Evolutionary conservation across 2,329 filamentous ascomycete species (phyloP).

Genomic region (Ophiosphaerella herpotricha): DNA sequence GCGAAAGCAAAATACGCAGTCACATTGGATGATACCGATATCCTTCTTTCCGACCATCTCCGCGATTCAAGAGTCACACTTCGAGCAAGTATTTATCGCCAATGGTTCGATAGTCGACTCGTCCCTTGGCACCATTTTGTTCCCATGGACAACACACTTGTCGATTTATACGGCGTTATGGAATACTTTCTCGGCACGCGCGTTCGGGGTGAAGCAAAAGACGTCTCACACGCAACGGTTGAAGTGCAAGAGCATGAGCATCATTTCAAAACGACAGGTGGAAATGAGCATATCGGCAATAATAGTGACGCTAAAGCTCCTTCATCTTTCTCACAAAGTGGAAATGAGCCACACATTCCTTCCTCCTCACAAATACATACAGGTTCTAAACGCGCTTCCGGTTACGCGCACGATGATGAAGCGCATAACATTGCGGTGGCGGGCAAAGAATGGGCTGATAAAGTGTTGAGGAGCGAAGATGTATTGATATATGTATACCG

Average conservation of each 20-base stretch:
- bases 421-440: constrained; percentile 68
- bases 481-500: constrained; percentile 74
- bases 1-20: constrained; percentile 52
- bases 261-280: constrained; percentile 15
- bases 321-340: neutral
- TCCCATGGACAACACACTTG: constrained; percentile 75
- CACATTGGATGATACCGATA: constrained; percentile 59
- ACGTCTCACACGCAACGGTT: constrained; percentile 16
- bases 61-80: constrained; percentile 71
- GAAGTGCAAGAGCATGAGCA: constrained; percentile 20
- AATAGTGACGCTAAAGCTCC: neutral
- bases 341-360: neutral
- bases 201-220: constrained; percentile 26
- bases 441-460: constrained; percentile 70
- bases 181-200: constrained; percentile 74
- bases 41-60: constrained; percentile 52
- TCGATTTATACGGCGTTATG: constrained; percentile 74
- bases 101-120: constrained; percentile 75
- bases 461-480: constrained; percentile 70
- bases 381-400: neutral
- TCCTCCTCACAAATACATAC: neutral
- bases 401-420: constrained; percentile 53
- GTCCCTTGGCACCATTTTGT: constrained; percentile 81
- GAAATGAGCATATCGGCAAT: neutral
- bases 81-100: constrained; percentile 75